phyloP scores from a whole-genome alignment of 2,329 filamentous ascomycete species.

The Nannizzia gypsea region DNA sequence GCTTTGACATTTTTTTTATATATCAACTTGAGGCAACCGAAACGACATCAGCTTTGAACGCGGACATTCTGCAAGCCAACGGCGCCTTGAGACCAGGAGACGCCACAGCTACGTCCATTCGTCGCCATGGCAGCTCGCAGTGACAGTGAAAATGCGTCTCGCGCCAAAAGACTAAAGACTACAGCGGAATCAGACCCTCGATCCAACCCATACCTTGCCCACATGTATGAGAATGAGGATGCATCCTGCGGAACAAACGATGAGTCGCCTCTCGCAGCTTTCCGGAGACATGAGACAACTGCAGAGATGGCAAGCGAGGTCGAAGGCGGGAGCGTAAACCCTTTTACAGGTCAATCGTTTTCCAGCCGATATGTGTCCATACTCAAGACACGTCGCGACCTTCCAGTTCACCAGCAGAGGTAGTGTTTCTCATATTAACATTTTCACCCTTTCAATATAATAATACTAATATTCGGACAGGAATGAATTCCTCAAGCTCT shows the following conservation, averaged over 20 bases:
- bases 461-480: slow-evolving; percentile 31
- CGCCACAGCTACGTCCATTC: neutral
- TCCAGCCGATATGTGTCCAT: slow-evolving; percentile 84
- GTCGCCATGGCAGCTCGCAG: neutral
- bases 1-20: neutral
- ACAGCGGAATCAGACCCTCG: slow-evolving; percentile 40
- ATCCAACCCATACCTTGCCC: slow-evolving; percentile 80
- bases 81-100: neutral
- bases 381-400: slow-evolving; percentile 65
- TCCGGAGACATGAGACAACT: slow-evolving; percentile 72
- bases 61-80: neutral
- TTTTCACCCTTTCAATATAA: neutral
- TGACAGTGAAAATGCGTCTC: slow-evolving; percentile 40
- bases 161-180: slow-evolving; percentile 46
- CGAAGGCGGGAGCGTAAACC: slow-evolving; percentile 72
- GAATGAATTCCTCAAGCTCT: slow-evolving; percentile 85
- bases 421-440: slow-evolving; percentile 28
- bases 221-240: slow-evolving; percentile 57
- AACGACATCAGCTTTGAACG: neutral
- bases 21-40: neutral
- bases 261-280: slow-evolving; percentile 44
- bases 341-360: slow-evolving; percentile 68
- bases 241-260: slow-evolving; percentile 20
- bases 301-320: slow-evolving; percentile 58
- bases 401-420: slow-evolving; percentile 88